A percentile compares a stretch with the other conserved stretches of the same genome.
phyloP scores from a whole-genome alignment of 2,329 filamentous ascomycete species.

The Polychaeton citri region DNA sequence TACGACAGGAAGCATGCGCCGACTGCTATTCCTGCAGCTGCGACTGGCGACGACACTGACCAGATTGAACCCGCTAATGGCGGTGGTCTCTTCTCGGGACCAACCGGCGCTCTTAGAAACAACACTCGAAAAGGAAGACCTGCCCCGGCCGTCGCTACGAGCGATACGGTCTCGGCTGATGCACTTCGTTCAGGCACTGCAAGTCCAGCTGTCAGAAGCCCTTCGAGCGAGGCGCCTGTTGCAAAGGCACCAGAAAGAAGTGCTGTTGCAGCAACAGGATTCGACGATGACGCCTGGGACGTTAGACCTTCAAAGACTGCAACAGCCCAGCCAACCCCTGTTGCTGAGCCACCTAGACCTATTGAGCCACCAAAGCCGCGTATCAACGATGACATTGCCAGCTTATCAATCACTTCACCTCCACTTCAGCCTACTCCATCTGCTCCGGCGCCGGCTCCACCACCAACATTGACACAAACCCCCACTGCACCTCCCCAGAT shows the following conservation, averaged over 20 bases:
- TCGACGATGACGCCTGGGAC: constrained; percentile 96
- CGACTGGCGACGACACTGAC: constrained; percentile 35
- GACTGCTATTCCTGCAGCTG: constrained; percentile 10
- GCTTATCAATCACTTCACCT: constrained; percentile 50
- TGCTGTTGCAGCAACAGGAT: constrained; percentile 41
- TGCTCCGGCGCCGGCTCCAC: constrained; percentile 25
- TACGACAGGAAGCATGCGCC: constrained; percentile 45
- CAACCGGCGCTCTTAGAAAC: constrained; percentile 80
- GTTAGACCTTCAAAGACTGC: constrained; percentile 65
- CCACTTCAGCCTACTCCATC: constrained; percentile 46
- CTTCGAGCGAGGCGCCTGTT: constrained; percentile 32
- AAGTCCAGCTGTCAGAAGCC: constrained; percentile 35
- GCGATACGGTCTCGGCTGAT: constrained; percentile 75
- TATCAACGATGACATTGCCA: constrained; percentile 57
- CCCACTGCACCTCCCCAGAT: constrained; percentile 26
- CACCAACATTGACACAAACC: constrained; percentile 2
- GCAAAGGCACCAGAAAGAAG: constrained; percentile 32
- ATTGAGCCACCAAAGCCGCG: constrained; percentile 32
- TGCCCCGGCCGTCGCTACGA: constrained; percentile 71
- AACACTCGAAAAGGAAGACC: constrained; percentile 90
- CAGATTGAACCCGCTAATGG: constrained; percentile 21
- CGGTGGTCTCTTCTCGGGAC: constrained; percentile 77
- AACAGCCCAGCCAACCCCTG: constrained; percentile 22
- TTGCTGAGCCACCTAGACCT: constrained; percentile 23
- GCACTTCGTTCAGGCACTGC: constrained; percentile 55